These are phyloP conservation scores for Metarhizium guizhouense DNA, from an alignment of 2,329 filamentous ascomycete genomes.

Conservation along the genomic window DNA sequence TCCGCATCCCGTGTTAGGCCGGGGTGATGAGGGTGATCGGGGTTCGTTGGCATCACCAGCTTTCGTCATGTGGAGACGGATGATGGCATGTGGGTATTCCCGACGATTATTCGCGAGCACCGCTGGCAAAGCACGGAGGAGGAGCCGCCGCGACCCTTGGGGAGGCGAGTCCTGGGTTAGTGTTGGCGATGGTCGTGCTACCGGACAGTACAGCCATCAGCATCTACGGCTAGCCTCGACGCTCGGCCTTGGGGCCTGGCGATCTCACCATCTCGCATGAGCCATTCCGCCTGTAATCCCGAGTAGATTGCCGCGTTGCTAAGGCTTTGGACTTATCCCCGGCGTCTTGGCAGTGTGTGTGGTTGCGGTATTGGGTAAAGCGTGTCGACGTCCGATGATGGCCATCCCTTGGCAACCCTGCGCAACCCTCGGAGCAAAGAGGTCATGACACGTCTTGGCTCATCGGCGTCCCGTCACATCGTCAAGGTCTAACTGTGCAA, in stretches of 20 bases:
- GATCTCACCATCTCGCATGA: background rate
- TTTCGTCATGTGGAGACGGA: background rate
- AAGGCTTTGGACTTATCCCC: background rate
- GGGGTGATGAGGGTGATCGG: constrained; percentile 1
- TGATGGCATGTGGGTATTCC: background rate
- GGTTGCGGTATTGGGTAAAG: background rate
- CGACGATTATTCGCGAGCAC: background rate
- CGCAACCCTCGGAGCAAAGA: constrained; percentile 5
- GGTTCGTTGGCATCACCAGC: background rate
- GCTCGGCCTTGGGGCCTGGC: background rate
- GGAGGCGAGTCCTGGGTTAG: no score
- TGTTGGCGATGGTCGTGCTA: no score
- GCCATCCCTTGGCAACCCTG: background rate
- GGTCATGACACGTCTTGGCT: constrained; percentile 1
- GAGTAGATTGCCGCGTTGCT: background rate
- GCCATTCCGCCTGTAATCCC: background rate
- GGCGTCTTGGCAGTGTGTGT: background rate
- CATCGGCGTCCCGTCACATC: background rate
- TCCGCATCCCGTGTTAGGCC: background rate
- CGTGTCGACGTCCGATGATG: background rate
- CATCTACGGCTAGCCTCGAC: background rate
- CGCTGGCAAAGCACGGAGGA: background rate
- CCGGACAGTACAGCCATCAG: no score
- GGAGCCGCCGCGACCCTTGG: no score
- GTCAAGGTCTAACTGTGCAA: background rate